These are phyloP conservation scores for Echria macrotheca DNA, from an alignment of 495 filamentous ascomycete species.

Conservation along the genomic window DNA sequence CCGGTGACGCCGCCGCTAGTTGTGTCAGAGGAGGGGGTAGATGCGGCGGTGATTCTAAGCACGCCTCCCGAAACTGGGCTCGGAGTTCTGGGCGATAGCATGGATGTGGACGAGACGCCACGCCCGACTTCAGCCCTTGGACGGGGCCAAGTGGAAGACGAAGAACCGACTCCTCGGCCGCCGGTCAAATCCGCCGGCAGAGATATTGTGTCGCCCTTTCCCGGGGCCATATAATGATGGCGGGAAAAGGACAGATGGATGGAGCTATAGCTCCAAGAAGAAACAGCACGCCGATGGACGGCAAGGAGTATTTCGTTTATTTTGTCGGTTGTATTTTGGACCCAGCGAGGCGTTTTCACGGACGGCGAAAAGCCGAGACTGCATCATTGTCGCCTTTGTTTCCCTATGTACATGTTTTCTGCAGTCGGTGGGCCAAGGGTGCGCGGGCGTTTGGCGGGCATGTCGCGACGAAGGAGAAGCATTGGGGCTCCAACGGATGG, in stretches of 20 bases:
- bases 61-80: constrained; percentile 19
- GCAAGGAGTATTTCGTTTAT: no score
- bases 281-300: no score
- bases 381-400: constrained; percentile 10
- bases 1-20: constrained; percentile 12
- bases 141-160: constrained; percentile 14
- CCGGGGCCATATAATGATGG: constrained; percentile 14
- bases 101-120: constrained; percentile 28
- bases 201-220: constrained; percentile 19
- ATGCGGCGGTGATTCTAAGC: constrained; percentile 19
- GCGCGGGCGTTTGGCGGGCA: constrained; percentile 7
- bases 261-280: no score
- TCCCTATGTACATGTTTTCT: constrained; percentile 5
- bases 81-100: not conserved
- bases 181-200: constrained; percentile 12
- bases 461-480: constrained; percentile 5
- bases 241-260: no score
- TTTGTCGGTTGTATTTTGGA: constrained; percentile 7
- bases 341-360: constrained; percentile 23
- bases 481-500: not conserved
- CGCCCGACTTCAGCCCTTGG: constrained; percentile 14
- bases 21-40: constrained; percentile 15
- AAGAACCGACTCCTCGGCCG: constrained; percentile 30
- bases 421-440: not conserved
- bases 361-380: constrained; percentile 14